Evolutionary conservation across 192 early-diverging fungal genomes (phyloP), one percentile per base, ranked within the genome.

Genomic region (Pecoramyces ruminantium): DNA sequence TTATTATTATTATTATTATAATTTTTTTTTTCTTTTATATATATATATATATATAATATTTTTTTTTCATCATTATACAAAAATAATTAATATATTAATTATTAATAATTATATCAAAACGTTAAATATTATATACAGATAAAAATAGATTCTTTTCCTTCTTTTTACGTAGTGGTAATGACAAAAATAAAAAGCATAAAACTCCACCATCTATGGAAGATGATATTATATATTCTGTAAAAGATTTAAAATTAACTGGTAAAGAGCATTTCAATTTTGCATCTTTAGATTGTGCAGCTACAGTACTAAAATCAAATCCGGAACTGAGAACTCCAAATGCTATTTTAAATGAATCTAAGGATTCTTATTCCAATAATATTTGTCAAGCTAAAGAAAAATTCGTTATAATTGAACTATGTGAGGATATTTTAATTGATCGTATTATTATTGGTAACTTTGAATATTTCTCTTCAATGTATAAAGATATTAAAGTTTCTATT

Each of bases 201-300:
- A 2, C 51, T n/a, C 8, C 25, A 9, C 51, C 51, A 0, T 67
- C 25, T 4, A 67, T 67, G 25, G 51, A 67, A n/a, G 51, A 67
- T n/a, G 51, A 67, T 67, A 67, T 67, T 67, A 67, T 67, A n/a
- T 67, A 67, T n/a, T 67, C 51, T 67, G 51, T 67, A 11, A 67
- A 67, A 67, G 51, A 67, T 67, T 67, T 67, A 67, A 67, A 67
- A 67, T n/a, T 67, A 67, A 67, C 51, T 21, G 51, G 51, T 11
- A 96, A 95, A 78, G 94, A 95, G 79, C 87, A 93, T n/a, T 97
- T 96, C 86, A 99, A 99, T 85, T 96, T 94, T 82, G 98, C 98
- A 9, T 96, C 94, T 0, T 90, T 91, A 18, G 95, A 95, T 81
- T 99, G 98, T 86, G 98, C 95, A 0, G 96, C 96, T 11, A 90